These are phyloP conservation scores for Diaporthe citri DNA, from an alignment of 2,329 filamentous ascomycete genomes.

Conservation along the genomic window DNA sequence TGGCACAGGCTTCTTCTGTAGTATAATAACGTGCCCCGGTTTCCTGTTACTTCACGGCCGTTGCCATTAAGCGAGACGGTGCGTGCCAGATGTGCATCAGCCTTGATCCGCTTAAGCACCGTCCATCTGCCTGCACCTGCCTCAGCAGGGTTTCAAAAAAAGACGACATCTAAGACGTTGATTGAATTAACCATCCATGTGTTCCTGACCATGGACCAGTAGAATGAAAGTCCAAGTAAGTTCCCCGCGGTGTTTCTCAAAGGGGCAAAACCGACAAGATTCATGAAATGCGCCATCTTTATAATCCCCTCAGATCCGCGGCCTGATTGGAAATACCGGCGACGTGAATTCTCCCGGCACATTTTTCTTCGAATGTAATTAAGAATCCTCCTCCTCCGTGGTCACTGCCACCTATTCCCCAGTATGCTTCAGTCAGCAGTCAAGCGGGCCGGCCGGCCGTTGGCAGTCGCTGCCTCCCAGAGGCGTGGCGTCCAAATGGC, in stretches of 20 bases:
- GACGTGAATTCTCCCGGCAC: background rate
- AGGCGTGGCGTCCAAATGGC: constrained; percentile 39
- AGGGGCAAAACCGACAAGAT: background rate
- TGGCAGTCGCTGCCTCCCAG: background rate
- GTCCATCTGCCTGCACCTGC: background rate
- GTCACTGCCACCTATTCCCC: background rate
- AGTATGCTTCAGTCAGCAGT: constrained; percentile 10
- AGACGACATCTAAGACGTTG: background rate
- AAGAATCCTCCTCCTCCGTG: background rate
- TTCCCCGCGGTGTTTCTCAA: background rate
- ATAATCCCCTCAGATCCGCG: constrained; percentile 10
- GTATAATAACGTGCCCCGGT: background rate
- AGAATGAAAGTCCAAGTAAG: background rate
- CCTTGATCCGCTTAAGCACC: background rate
- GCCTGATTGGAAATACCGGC: background rate
- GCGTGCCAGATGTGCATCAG: background rate
- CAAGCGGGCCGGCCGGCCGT: constrained; percentile 5
- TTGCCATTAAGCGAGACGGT: background rate
- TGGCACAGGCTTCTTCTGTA: background rate
- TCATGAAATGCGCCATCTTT: background rate
- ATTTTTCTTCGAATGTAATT: background rate
- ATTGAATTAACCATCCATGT: background rate
- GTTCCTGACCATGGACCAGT: background rate
- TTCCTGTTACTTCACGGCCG: background rate
- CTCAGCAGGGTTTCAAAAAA: background rate